These are phyloP conservation scores for Salix koriyanagi DNA, from an alignment of 345 rosid species.

Conservation along the genomic window DNA sequence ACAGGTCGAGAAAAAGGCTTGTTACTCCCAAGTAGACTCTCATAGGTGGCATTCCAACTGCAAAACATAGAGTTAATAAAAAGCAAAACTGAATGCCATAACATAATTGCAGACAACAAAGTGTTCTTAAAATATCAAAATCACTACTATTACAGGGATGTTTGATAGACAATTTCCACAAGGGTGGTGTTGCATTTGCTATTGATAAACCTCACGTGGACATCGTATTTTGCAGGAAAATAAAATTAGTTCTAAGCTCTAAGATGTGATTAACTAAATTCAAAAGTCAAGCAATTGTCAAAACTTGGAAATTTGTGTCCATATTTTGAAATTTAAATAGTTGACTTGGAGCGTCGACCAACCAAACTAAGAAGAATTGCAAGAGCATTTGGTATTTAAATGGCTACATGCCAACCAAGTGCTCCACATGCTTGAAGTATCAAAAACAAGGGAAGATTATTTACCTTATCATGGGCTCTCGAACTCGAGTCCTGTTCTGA, in stretches of 20 bases:
- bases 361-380: background rate
- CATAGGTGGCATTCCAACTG: conserved; percentile 44
- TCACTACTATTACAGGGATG: background rate
- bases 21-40: conserved; percentile 47
- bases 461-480: conserved; percentile 72
- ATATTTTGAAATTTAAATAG: background rate
- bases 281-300: background rate
- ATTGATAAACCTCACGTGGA: background rate
- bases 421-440: background rate
- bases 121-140: background rate
- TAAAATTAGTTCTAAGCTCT: background rate
- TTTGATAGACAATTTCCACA: background rate
- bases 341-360: background rate
- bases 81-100: background rate
- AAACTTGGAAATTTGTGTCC: background rate
- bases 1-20: conserved; percentile 43
- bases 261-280: background rate
- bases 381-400: background rate
- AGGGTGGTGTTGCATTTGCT: background rate
- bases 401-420: background rate
- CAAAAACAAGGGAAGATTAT: background rate
- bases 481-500: conserved; percentile 32
- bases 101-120: conserved; percentile 1
- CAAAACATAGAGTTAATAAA: background rate
- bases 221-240: background rate